Evolutionary conservation across 2,329 filamentous ascomycete species (phyloP), one percentile per base, ranked within the genome.

Genomic region (Apiospora arundinis): DNA sequence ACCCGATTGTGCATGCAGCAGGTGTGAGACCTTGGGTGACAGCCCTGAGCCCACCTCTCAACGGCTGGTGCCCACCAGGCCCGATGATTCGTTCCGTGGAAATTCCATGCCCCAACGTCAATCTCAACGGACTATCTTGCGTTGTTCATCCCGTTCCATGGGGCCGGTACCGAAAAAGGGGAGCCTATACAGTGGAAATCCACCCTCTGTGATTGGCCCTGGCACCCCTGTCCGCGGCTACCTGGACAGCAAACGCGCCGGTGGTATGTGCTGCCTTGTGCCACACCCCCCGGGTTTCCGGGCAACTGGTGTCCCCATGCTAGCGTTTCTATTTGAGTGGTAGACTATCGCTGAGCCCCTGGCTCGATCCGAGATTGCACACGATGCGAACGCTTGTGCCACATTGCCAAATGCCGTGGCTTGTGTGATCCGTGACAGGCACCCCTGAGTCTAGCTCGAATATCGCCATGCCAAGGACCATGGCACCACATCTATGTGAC

Each of bases 1-100:
- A n/a, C 28, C 28, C 56, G 56, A 40, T 63, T 63, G 56, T 63
- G 56, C 56, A 63, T 63, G 56, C 56, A 18, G 56, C 56, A 21
- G 4, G 56, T 63, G 56, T 7, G 52, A 56, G 25, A 32, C 52
- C 18, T 4, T 56, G 52, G 52, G 52, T 21, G 52, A 40, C 18
- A 40, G 56, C 56, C 28, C 32, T 63, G 28, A 21, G 45, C 45
- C 52, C 52, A 25, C 32, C 25, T 56, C 52, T 4, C 8, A 56
- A 56, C 52, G 2, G 25, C 9, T 18, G 3, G 52, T 56, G 52
- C 18, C 56, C 56, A 63, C 56, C 56, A 4, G 16, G 56, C 28
- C 32, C 56, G 56, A 7, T 63, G 56, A 63, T 63, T 63, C 18
- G 56, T 40, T 63, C 56, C 8, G 28, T n/a, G n/a, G 18, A 21